These are phyloP conservation scores for Aspergillus arachidicola DNA, from an alignment of 2,329 filamentous ascomycete species.

Conservation along the genomic window DNA sequence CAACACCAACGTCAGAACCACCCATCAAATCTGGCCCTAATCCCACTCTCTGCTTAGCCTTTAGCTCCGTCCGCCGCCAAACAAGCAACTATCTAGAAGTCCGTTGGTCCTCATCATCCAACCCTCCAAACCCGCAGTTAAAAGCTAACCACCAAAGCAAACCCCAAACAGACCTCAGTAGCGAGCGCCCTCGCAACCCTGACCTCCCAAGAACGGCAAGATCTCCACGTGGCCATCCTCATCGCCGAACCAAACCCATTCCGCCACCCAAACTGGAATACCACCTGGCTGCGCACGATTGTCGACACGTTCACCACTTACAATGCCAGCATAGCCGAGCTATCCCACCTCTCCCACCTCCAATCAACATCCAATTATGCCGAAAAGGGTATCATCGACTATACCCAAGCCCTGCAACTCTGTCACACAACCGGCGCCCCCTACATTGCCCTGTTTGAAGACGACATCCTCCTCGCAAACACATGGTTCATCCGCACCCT, in stretches of 20 bases:
- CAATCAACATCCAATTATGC: slow-evolving; percentile 27
- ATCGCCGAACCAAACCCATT: slow-evolving; percentile 29
- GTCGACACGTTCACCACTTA: slow-evolving; percentile 23
- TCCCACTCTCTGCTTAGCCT: background rate
- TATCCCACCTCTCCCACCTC: slow-evolving; percentile 23
- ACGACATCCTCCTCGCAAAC: slow-evolving; percentile 41
- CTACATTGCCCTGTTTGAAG: slow-evolving; percentile 41
- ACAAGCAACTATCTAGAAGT: background rate
- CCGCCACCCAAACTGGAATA: slow-evolving; percentile 28
- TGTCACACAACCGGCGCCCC: slow-evolving; percentile 33
- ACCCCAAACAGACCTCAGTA: background rate
- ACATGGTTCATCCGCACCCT: slow-evolving; percentile 39
- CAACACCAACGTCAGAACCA: background rate
- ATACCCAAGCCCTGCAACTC: slow-evolving; percentile 30
- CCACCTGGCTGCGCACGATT: slow-evolving; percentile 26
- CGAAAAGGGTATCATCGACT: slow-evolving; percentile 39
- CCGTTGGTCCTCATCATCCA: background rate
- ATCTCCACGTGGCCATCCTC: slow-evolving; percentile 23
- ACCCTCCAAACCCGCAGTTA: background rate
- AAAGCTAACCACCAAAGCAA: background rate
- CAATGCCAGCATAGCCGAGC: slow-evolving; percentile 21
- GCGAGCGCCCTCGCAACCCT: background rate
- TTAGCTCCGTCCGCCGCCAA: background rate
- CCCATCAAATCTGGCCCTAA: background rate
- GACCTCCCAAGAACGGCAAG: slow-evolving; percentile 19